Evolutionary conservation across 208 protist species (phyloP), one percentile per base, ranked within the genome.

Genomic region (Leishmania tarentolae): DNA sequence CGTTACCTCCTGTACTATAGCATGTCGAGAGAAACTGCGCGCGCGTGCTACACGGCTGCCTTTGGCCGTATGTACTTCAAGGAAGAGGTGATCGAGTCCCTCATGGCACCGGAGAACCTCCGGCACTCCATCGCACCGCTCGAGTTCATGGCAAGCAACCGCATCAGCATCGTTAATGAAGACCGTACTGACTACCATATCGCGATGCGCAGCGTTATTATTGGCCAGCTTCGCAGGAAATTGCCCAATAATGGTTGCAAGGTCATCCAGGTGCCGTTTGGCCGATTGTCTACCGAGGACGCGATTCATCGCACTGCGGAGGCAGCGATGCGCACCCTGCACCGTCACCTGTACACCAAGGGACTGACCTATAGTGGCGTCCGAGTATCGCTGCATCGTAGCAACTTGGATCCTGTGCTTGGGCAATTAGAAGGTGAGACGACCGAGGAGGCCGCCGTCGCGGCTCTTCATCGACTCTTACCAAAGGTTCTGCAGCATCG

Each of bases 51-150:
- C 78, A 72, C 69, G 42, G 76, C 88, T 31, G 87, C 81, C 7
- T 89, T 84, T 74, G 92, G 94, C 28, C 78, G 80, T 2, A 87
- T 93, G 87, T 87, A 81, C 9, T 91, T 95, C 47, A 80, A 80
- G 7, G 78, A 81, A 17, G 94, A 97, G 83, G 59, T 82, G 8
- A 21, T 61, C 42, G 74, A 72, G 44, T 78, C 83, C 5, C 78
- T 95, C 9, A 42, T 88, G 65, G 83, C 79, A 28, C 84, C 31
- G 47, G 37, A 75, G 31, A 91, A 87, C 46, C 78, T 89, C 40
- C 13, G 65, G n/a, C 3, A n/a, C 1, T 46, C 56, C 17, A 65
- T n/a, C 24, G 50, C 61, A 40, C 28, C 53, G 21, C 42, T 91
- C 17, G 59, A 84, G 6, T 46, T 74, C 17, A 37, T 91, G 46